phyloP scores from a whole-genome alignment of 441 rosid species.

The Brassica balearica region DNA sequence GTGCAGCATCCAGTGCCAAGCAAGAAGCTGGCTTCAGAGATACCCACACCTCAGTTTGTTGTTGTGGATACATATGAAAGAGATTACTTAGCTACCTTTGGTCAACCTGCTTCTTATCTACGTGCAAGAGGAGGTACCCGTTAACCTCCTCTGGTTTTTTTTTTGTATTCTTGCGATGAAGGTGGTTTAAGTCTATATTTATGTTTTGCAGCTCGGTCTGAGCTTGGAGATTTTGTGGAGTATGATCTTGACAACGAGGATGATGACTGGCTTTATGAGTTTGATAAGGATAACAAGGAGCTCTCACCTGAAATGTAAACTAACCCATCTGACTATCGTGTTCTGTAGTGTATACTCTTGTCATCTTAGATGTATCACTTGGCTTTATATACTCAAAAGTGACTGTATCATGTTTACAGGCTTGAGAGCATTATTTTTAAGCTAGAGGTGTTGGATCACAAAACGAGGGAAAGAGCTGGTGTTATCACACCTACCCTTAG shows the following conservation, averaged over 20 bases:
- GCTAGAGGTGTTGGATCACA: constrained; percentile 97
- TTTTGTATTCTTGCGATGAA: too few species aligned
- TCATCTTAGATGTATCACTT: background rate
- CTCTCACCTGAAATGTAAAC: constrained; percentile 77
- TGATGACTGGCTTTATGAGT: constrained; percentile 90
- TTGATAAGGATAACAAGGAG: constrained; percentile 51
- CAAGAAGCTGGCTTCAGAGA: constrained; percentile 82
- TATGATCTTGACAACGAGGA: constrained; percentile 97
- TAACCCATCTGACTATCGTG: background rate
- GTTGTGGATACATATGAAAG: constrained; percentile 93
- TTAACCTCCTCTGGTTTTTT: background rate
- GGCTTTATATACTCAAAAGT: background rate
- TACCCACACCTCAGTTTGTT: constrained; percentile 92
- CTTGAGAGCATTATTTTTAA: constrained; percentile 82
- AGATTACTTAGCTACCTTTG: constrained; percentile 82
- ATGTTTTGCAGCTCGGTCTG: constrained; percentile 73
- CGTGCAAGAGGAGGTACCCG: constrained; percentile 95
- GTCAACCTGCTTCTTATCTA: constrained; percentile 83
- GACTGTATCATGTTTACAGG: constrained; percentile 47
- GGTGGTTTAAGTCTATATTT: too few species aligned
- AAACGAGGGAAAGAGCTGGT: constrained; percentile 97
- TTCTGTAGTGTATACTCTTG: background rate
- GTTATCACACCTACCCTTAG: constrained; percentile 83
- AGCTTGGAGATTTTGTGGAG: constrained; percentile 96
- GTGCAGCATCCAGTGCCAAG: constrained; percentile 62